These are phyloP conservation scores for Aspergillus sp. DNA, from an alignment of 2,329 filamentous ascomycete genomes.

Conservation along the genomic window DNA sequence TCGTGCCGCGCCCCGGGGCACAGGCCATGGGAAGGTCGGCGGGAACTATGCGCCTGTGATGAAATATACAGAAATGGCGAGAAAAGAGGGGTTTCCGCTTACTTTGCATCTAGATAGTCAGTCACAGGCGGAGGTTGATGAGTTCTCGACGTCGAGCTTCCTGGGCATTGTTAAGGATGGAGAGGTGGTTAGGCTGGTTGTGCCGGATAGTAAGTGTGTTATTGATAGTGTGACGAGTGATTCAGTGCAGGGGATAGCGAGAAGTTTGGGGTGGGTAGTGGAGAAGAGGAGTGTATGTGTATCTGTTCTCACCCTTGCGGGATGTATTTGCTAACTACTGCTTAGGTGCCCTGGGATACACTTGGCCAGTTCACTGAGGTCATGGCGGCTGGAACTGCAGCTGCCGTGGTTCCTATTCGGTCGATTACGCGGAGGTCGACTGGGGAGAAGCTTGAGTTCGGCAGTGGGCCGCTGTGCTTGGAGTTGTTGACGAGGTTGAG, in stretches of 20 bases:
- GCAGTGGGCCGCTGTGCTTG: background rate
- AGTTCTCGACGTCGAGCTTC: slow-evolving; percentile 8
- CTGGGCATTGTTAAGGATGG: background rate
- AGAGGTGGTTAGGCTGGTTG: background rate
- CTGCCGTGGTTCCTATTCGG: background rate
- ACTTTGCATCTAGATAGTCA: slow-evolving; percentile 9
- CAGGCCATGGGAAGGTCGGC: slow-evolving; percentile 5
- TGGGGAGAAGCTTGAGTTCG: background rate
- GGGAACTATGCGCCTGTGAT: slow-evolving; percentile 11
- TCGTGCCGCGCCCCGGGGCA: slow-evolving; percentile 6
- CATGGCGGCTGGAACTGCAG: slow-evolving; percentile 3
- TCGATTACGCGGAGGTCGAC: slow-evolving; percentile 6
- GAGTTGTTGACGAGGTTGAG: slow-evolving; percentile 1
- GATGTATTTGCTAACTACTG: background rate
- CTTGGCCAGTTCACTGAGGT: slow-evolving; percentile 3
- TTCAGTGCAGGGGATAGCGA: background rate
- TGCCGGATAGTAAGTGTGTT: slow-evolving; percentile 8
- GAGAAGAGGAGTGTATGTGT: slow-evolving; percentile 4
- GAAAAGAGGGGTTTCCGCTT: slow-evolving; percentile 5
- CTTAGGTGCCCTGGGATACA: slow-evolving; percentile 3
- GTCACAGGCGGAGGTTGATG: slow-evolving; percentile 5
- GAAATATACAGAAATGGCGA: slow-evolving; percentile 6
- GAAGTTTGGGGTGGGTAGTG: slow-evolving; percentile 1
- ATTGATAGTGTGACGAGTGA: slow-evolving; percentile 11
- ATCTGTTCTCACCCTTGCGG: background rate